Evolutionary conservation across 2,329 filamentous ascomycete genomes (phyloP), one percentile per base, ranked within the genome.

Genomic region (Taxawa tesnikishii): DNA sequence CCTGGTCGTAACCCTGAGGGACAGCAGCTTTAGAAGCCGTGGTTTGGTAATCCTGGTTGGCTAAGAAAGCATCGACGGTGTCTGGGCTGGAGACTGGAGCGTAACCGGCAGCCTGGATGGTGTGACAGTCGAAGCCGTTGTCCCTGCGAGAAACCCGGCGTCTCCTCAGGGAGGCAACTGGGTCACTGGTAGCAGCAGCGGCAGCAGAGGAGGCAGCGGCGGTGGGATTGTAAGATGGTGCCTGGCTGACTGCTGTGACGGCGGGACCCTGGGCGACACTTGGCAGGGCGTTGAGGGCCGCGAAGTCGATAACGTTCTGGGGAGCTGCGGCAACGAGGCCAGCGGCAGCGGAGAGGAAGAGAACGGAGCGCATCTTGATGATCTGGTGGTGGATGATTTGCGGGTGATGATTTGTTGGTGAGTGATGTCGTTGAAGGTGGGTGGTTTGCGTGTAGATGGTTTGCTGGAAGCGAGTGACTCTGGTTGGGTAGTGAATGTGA

Each of bases 41-140:
- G 6, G 15, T 16, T 12, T 19, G 30, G 21, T 32, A 38, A 9
- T 33, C 26, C 29, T 36, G 26, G 28, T 38, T 28, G 9, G 29
- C 26, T 14, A 33, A 23, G 41, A 60, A 60, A 8, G 43, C 46
- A 21, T 29, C 36, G 14, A 41, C 44, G 4, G 50, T 55, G 37
- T 61, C 58, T 5, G 54, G 52, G 19, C 26, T 35, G 14, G 43
- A n/a, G 13, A 39, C 32, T 19, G 45, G 45, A 6, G 37, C 41
- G 24, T 23, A 31, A 8, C 43, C 43, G 25, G 27, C 8, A 9
- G 28, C 21, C 13, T 34, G 32, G 6, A 25, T 30, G 10, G 32
- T n/a, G n/a, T n/a, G n/a, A n/a, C n/a, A n/a, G n/a, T n/a, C n/a
- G n/a, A n/a, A n/a, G n/a, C n/a, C n/a, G n/a, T n/a, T n/a, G n/a